These are phyloP conservation scores for Metarhizium sp. DNA, from an alignment of 2,329 filamentous ascomycete species.

Conservation along the genomic window DNA sequence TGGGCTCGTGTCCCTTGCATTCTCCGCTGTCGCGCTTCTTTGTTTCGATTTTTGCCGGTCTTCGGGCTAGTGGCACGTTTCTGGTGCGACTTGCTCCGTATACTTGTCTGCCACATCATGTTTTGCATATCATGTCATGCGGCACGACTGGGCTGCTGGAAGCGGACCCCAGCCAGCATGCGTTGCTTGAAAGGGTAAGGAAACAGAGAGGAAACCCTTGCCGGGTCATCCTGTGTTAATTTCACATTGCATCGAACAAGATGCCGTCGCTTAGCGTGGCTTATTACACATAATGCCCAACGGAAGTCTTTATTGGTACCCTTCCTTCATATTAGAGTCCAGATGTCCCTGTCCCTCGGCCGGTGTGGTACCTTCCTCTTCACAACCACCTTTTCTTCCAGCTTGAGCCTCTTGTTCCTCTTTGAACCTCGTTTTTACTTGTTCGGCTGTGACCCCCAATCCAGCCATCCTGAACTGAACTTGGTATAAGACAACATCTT, in stretches of 20 bases:
- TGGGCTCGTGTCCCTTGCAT: slow-evolving; percentile 1
- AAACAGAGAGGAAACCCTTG: not conserved
- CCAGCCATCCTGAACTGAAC: not conserved
- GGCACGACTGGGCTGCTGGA: not conserved
- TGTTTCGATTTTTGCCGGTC: not conserved
- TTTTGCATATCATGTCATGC: not conserved
- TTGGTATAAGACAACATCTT: not conserved
- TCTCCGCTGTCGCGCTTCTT: slow-evolving; percentile 4
- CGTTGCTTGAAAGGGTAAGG: not conserved
- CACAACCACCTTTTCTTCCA: not conserved
- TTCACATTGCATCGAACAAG: not conserved
- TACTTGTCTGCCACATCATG: not conserved
- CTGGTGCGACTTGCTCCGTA: not conserved
- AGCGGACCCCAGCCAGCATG: not conserved
- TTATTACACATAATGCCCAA: not conserved
- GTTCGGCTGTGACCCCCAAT: not conserved
- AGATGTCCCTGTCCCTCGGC: not conserved
- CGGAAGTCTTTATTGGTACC: not conserved
- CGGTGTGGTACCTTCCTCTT: not conserved
- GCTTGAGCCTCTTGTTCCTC: not conserved
- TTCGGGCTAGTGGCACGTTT: not conserved
- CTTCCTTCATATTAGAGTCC: not conserved
- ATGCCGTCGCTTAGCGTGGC: not conserved
- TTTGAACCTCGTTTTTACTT: not conserved
- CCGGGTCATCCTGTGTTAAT: not conserved